Percentiles rank a stretch among this genome's conserved stretches.
Evolutionary conservation across 2,329 filamentous ascomycete genomes (phyloP).

Genomic region (Talaromyces sp.): DNA sequence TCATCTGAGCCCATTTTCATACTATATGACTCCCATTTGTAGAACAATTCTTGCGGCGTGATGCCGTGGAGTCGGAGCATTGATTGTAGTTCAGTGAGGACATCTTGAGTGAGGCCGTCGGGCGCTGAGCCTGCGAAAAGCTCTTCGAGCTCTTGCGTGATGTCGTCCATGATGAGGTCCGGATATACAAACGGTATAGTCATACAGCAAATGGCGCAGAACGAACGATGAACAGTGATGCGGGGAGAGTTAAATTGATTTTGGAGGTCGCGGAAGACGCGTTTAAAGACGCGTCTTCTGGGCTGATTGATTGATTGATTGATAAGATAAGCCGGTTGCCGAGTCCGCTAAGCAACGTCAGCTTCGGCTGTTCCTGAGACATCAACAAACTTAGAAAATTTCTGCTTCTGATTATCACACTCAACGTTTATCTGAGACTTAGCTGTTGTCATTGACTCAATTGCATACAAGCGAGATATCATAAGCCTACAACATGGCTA

Average conservation of each 20-base stretch:
- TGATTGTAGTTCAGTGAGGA: conserved; percentile 75
- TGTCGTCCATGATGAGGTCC: conserved; percentile 45
- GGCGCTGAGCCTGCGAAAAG: conserved; percentile 56
- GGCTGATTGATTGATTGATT: not conserved
- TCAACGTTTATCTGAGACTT: not conserved
- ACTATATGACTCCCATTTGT: conserved; percentile 98
- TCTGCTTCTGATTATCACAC: not conserved
- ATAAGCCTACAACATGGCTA: not conserved
- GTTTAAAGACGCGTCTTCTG: conserved; percentile 8
- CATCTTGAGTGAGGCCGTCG: conserved; percentile 66
- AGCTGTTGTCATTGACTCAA: not conserved
- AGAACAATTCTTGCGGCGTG: conserved; percentile 80
- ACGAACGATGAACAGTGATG: not conserved
- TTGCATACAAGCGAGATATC: not conserved
- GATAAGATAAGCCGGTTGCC: conserved; percentile 13
- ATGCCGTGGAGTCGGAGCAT: conserved; percentile 82
- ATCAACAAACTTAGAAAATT: not conserved
- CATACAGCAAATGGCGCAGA: not conserved
- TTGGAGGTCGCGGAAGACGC: conserved; percentile 14
- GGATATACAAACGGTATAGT: too few relatives aligned
- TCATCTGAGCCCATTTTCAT: conserved; percentile 88
- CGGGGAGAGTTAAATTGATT: conserved; percentile 15
- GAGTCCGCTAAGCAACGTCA: not conserved
- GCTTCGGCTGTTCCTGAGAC: conserved; percentile 1
- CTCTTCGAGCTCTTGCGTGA: conserved; percentile 53